Base-by-base conservation (phyloP, 2,329 filamentous ascomycete species). In the Diplodia scrobiculata region DNA sequence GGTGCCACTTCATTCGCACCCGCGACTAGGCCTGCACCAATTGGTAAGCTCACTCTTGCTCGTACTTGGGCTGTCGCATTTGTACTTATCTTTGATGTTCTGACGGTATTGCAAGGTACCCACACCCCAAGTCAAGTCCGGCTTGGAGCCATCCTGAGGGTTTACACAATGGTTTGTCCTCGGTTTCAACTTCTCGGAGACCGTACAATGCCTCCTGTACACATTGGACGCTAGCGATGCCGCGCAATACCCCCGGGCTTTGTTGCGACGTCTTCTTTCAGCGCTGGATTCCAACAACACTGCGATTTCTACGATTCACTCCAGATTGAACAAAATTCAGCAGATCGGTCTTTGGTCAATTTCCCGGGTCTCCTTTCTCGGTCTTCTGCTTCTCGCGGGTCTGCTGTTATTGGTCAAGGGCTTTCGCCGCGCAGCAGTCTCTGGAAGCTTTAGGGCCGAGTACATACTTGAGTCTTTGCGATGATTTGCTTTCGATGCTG, bases 1-100 rank as follows among this genome's bases (percentile, higher is more conserved):
- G 34, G 45, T 19, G 36, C 25, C 9, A 45, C 21, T 66, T 66
- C 41, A 21, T 66, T 32, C 63, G 63, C 53, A 59, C 52, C 3
- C 63, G 53, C 32, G 38, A 62, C 14, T 62, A 62, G 19, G 14
- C 17, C 14, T 13, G 7, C n/a, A 6, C 17, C 21, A 36, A 25
- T 17, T 34, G 45, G 58, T 62, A 62, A 62, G 58, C 29, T 62
- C 27, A 38, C 27, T 38, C 14, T 10, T 9, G 19, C n/a, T 9
- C 7, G 29, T 9, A 32, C 29, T 36, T 5, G 13, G 3, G 1
- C 17, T 19, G 29, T 9, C 25, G 11, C 14, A 3, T 29, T 27
- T 25, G 10, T 50, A 29, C 13, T 60, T 60, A 25, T 17, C 38
- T n/a, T n/a, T 32, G n/a, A 59, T 59, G 45, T 47, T 25, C n/a